Base-by-base conservation (phyloP, 129 eudicot genomes). In the Chrysanthemum makinoi region DNA sequence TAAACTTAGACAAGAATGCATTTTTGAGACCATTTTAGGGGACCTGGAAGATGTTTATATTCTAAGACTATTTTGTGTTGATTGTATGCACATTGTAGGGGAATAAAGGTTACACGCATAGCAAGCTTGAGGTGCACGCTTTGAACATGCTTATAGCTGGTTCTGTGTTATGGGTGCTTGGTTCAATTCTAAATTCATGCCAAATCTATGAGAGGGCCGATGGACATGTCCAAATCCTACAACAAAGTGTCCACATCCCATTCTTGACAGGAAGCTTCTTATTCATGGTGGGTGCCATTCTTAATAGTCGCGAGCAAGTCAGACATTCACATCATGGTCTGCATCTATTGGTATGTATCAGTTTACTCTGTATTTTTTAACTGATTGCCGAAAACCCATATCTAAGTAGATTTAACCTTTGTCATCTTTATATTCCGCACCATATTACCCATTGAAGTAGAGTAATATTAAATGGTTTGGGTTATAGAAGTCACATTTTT, bases 191-290 rank as follows among this genome's bases (percentile, higher is more conserved):
- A 16, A 93, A 89, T 70, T 81, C 92, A 4, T 93, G 96, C 65
- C 98, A 93, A 22, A 82, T 94, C 56, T 89, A 94, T 33, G 98
- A 94, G 72, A 82, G 98, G 79, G 90, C 98, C 0, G 96, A 86
- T 77, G 98, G 95, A 10, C 98, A 94, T 71, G 93, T 89, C 11
- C 98, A 94, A 66, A 78, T 94, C 70, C 74, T 94, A 70, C 98
- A 94, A 78, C 80, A 87, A 18, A 75, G 87, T 73, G 96, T 94
- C 24, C 88, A 82, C 63, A 77, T 89, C 17, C 98, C 98, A 2
- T 94, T 94, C 81, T 76, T 94, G 74, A 73, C 87, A 17, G 88
- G 88, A 33, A 89, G 98, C 83, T 76, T 86, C 66, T 78, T 94
- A 58, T 87, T 94, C 65, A 15, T 94, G 17, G 88, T 85, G 52